phyloP scores from a whole-genome alignment of 805 yeast species.

The Starmerella potacharoeniae region DNA sequence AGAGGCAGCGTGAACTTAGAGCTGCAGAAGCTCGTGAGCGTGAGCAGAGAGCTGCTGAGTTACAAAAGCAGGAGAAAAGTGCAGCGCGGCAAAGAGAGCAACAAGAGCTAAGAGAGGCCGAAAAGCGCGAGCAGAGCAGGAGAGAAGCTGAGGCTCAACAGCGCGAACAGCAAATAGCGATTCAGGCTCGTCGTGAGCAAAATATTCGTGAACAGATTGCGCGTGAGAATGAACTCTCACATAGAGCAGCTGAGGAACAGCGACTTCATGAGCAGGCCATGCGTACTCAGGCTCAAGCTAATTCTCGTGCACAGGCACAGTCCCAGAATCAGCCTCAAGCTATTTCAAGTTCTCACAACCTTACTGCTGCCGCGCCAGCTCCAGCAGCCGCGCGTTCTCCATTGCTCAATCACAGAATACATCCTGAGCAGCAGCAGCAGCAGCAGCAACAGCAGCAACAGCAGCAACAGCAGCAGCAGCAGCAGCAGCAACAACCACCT shows the following conservation, averaged over 20 bases:
- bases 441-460: background rate
- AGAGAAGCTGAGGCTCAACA: background rate
- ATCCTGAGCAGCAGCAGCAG: slow-evolving; percentile 1
- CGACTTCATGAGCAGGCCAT: background rate
- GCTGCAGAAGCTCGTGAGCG: background rate
- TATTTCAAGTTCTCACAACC: background rate
- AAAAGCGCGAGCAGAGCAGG: no score
- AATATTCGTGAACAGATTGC: background rate
- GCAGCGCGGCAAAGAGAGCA: background rate
- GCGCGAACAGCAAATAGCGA: background rate
- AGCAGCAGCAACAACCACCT: background rate
- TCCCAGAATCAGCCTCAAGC: background rate
- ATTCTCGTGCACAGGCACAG: background rate
- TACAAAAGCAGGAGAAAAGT: background rate
- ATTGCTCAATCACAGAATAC: slow-evolving; percentile 6
- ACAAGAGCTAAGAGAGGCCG: background rate
- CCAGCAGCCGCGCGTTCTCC: slow-evolving; percentile 9
- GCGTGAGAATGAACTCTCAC: background rate
- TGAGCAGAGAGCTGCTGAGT: background rate
- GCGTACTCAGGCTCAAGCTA: background rate
- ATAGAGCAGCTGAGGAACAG: background rate
- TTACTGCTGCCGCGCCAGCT: slow-evolving; percentile 11
- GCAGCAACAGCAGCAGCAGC: background rate
- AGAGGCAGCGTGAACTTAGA: background rate
- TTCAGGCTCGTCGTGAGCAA: background rate